Evolutionary conservation across 1,139 yeast species (phyloP).

Genomic region (Geotrichum siamense): DNA sequence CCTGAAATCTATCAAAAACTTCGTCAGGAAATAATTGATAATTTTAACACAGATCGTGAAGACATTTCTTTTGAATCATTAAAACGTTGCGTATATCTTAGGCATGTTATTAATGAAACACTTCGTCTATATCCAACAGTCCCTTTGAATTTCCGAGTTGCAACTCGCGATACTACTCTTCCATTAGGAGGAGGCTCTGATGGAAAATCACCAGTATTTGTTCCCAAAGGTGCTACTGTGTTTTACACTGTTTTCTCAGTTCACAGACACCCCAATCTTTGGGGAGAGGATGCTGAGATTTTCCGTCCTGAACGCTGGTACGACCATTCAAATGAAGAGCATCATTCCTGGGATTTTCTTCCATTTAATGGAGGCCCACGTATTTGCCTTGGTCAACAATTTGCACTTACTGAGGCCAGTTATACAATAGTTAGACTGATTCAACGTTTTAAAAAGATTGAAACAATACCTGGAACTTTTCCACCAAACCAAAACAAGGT

Average conservation of each 20-base stretch:
- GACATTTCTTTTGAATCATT: conserved; percentile 42
- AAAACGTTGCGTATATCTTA: conserved; percentile 45
- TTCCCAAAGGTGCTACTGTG: conserved; percentile 44
- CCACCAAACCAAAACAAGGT: background rate
- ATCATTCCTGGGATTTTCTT: conserved; percentile 42
- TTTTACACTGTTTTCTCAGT: conserved; percentile 42
- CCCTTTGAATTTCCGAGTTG: conserved; percentile 45
- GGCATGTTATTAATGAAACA: conserved; percentile 44
- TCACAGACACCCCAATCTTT: conserved; percentile 41
- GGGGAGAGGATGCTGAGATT: conserved; percentile 44
- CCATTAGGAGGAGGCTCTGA: conserved; percentile 50
- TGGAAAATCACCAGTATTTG: conserved; percentile 39
- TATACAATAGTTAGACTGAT: conserved; percentile 41
- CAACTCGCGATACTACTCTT: conserved; percentile 42
- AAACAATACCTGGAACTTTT: background rate
- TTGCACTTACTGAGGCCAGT: conserved; percentile 51
- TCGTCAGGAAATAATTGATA: conserved; percentile 35
- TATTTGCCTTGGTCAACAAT: conserved; percentile 54
- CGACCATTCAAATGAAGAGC: conserved; percentile 12
- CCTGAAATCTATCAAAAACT: conserved; percentile 40
- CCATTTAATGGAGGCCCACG: conserved; percentile 59
- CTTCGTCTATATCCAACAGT: conserved; percentile 52
- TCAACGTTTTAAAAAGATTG: conserved; percentile 25
- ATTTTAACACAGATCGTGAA: conserved; percentile 21
- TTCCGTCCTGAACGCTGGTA: conserved; percentile 51